Base-by-base conservation (phyloP, 148 eudicot genomes). In the Mesembryanthemum crystallinum region DNA sequence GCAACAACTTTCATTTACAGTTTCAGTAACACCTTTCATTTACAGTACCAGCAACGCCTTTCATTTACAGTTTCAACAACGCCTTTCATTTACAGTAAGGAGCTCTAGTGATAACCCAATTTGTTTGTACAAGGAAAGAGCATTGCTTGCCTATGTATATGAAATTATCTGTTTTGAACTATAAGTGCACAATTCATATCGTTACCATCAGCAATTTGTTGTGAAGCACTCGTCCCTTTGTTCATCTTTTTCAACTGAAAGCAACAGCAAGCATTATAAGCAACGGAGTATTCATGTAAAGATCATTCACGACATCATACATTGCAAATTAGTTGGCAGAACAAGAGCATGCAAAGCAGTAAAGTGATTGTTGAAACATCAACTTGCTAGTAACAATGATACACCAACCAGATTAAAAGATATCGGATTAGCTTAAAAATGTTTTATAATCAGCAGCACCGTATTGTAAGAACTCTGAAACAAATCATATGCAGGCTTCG, bases 211-310 rank as follows among this genome's bases (percentile, higher is more conserved):
- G 43, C 12, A 9, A 10, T 63, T 9, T 30, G 47, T 64, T 64
- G 30, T 57, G 47, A 75, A 65, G 64, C 43, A 32, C 45, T 12
- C 5, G 1, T 61, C 7, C 15, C 47, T 39, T 39, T 21, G 12
- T 51, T 39, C 27, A 21, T 39, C 9, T 29, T 54, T 51, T 67
- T 33, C 55, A 59, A 33, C 78, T 55, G 73, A 66, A 76, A 37
- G 28, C n/a, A 72, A 58, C 18, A 21, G 12, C 33, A 66, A 42
- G 63, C 33, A 32, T 52, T 23, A 35, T 37, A 18, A 54, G 39
- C 33, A 65, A 23, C 52, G 20, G 17, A 42, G n/a, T 10, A 43
- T 4, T 58, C 7, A 72, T 58, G 24, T 2, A 42, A 42, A 18
- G 18, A 0, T 17, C 20, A 47, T 68, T 65, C 47, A 37, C 24